Conservation (phyloP, 179 eudicot genomes). For the Vitellaria paradoxa region DNA sequence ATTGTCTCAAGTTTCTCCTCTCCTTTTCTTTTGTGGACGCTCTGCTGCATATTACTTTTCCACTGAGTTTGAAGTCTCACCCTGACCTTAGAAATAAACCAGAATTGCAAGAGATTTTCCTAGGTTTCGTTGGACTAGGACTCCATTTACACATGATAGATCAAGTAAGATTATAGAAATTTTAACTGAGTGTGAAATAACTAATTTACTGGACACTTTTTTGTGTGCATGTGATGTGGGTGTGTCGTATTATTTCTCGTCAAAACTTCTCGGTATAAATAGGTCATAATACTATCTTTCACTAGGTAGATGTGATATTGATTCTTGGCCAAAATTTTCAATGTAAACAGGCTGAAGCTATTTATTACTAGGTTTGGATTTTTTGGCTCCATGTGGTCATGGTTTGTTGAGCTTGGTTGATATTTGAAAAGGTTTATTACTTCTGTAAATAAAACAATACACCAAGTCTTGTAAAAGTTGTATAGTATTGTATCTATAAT, state of each 20-base stretch:
- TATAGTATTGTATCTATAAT: too few relatives aligned
- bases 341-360: neutral
- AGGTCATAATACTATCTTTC: too few relatives aligned
- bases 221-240: too few relatives aligned
- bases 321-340: neutral
- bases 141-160: neutral
- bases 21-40: neutral
- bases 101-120: neutral
- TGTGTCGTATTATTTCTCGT: too few relatives aligned
- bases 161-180: neutral
- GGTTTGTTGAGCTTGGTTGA: neutral
- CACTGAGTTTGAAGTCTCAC: neutral
- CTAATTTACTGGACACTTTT: neutral
- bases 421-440: neutral
- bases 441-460: too few relatives aligned
- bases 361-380: neutral
- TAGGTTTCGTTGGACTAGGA: neutral
- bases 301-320: neutral
- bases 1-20: neutral
- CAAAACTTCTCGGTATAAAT: too few relatives aligned
- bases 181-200: neutral
- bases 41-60: neutral
- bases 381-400: neutral
- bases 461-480: too few relatives aligned
- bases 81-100: neutral